phyloP scores from a whole-genome alignment of 2,329 filamentous ascomycete species.

The Teratosphaeria zuluensis region DNA sequence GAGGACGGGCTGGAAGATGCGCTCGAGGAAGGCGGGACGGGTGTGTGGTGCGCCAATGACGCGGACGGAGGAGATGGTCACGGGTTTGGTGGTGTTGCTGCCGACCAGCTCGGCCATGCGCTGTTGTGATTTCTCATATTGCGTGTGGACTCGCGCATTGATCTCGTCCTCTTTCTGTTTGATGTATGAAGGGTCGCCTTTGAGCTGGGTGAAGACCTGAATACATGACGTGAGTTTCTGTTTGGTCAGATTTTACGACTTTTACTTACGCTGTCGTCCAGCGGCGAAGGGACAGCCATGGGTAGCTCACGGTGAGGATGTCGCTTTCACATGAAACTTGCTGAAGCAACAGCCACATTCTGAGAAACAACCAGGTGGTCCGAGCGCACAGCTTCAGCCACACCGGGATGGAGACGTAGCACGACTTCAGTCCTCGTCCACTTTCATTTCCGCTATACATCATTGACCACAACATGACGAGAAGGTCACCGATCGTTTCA shows the following conservation, averaged over 20 bases:
- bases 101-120: conserved; percentile 59
- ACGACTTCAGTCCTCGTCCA: no score
- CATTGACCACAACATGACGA: no score
- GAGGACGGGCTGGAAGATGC: conserved; percentile 68
- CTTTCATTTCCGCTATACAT: no score
- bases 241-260: no score
- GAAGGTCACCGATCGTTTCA: no score
- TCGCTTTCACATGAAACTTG: background rate
- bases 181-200: conserved; percentile 48
- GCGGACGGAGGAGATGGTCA: conserved; percentile 76
- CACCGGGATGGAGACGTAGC: background rate
- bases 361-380: background rate
- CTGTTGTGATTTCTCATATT: conserved; percentile 53
- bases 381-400: background rate
- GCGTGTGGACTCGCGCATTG: conserved; percentile 47
- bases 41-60: conserved; percentile 77
- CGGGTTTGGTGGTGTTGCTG: conserved; percentile 76
- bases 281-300: conserved; percentile 12
- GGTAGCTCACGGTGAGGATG: background rate
- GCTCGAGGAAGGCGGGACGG: conserved; percentile 72
- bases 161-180: conserved; percentile 52
- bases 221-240: conserved; percentile 8
- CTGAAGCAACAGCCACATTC: background rate
- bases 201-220: conserved; percentile 52
- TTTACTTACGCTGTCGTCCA: conserved; percentile 14